phyloP scores from a whole-genome alignment of 2,329 filamentous ascomycete species.

The Chaetomium olivaceum region DNA sequence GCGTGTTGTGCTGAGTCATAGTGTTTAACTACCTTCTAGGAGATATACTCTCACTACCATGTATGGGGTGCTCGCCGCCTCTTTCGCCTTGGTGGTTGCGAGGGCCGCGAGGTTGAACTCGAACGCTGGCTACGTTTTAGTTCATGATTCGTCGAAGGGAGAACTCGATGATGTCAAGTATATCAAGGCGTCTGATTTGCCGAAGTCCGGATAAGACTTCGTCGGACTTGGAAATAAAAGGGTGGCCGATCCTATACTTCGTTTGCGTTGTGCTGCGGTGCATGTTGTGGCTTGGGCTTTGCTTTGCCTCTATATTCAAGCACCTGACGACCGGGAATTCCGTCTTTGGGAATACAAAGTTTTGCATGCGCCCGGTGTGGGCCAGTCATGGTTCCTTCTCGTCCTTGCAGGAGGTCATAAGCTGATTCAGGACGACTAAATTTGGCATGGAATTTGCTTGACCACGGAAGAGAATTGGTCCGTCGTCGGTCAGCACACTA shows the following conservation, averaged over 20 bases:
- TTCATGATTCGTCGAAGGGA: conserved; percentile 28
- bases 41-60: conserved; percentile 23
- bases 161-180: conserved; percentile 30
- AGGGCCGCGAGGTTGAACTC: conserved; percentile 16
- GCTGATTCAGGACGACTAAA: too few species aligned
- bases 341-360: too few species aligned
- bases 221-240: conserved; percentile 15
- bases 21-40: conserved; percentile 9
- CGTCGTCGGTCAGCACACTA: background rate
- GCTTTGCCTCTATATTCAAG: too few species aligned
- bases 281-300: too few species aligned
- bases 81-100: conserved; percentile 17
- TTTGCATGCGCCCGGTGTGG: too few species aligned
- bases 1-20: background rate
- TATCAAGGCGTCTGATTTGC: conserved; percentile 48
- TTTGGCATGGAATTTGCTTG: too few species aligned
- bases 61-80: conserved; percentile 20
- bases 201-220: conserved; percentile 39
- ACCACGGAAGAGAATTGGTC: background rate
- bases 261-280: too few species aligned
- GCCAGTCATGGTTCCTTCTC: too few species aligned
- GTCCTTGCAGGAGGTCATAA: too few species aligned
- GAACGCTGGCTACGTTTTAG: conserved; percentile 23
- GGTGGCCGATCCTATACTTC: too few species aligned
- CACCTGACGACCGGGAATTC: too few species aligned